Evolutionary conservation across 352 stramenopile species (phyloP), one percentile per base, ranked within the genome.

Genomic region (Globisporangium emineosum): DNA sequence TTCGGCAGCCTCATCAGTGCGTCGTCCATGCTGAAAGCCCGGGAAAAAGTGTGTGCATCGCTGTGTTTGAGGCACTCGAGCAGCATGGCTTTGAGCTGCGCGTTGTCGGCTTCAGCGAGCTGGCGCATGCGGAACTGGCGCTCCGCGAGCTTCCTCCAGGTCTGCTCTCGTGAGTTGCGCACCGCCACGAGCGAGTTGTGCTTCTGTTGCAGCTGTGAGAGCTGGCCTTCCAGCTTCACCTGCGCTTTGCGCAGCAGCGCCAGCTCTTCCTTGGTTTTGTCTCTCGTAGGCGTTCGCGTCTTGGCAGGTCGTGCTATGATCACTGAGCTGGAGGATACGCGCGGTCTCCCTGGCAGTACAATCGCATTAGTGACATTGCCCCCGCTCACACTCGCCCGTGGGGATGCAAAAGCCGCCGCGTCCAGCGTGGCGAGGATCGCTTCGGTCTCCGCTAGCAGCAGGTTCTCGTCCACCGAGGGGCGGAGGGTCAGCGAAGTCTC

Each of bases 81-180:
- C 25, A 50, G 4, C 52, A 67, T 57, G 54, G 53, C 43, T 21
- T 56, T 53, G n/a, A 67, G 62, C 62, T 62, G 32, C 33, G 19
- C 25, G 62, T 67, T 67, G 9, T 62, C 62, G 1, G 15, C 30
- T 5, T 45, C 8, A 2, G 61, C 42, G 30, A 57, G 52, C 52
- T 62, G 23, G 7, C 61, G 61, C 30, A 62, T 45, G 9, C 17
- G 42, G 8, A 52, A 10, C 37, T 67, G 61, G 6, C 60, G 51
- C 40, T 62, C 30, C 1, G 52, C 53, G 21, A 57, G 29, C 23
- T 17, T 33, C 51, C 35, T 49, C 37, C 62, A 67, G 9, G 10
- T 30, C 43, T 49, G 40, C 32, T 35, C 37, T 15, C 51, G 21
- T 25, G 29, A 37, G 13, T 51, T 65, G 33, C 50, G 47, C n/a